Conservation (phyloP, 176 grass and related monocot species). For the Puccinellia tenuiflora region DNA sequence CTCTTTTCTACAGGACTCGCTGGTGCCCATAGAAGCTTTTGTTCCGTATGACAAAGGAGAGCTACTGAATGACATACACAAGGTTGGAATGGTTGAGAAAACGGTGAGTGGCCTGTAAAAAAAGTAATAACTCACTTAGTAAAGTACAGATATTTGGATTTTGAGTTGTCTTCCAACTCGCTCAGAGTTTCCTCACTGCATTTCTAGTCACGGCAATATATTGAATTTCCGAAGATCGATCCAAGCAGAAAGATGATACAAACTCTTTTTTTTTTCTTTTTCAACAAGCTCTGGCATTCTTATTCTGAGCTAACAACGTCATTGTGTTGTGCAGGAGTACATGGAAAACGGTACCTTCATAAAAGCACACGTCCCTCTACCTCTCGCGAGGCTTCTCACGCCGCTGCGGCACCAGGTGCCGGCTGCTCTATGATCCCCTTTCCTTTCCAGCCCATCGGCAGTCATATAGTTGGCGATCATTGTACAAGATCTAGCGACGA, state of each 20-base stretch:
- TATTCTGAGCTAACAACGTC: neutral
- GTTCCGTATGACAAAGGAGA: conserved; percentile 89
- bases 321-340: conserved; percentile 43
- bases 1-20: conserved; percentile 51
- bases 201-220: too few species aligned
- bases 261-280: too few species aligned
- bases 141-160: neutral
- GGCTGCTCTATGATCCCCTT: conserved; percentile 31
- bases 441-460: neutral
- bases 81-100: conserved; percentile 89
- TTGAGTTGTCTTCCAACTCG: neutral
- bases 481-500: conserved; percentile 17
- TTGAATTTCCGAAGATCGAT: neutral
- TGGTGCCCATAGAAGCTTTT: conserved; percentile 91
- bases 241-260: neutral
- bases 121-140: neutral
- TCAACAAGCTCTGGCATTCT: too few species aligned
- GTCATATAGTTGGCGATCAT: neutral
- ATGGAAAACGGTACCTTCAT: conserved; percentile 80
- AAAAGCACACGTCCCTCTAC: conserved; percentile 85
- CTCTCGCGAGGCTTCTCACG: conserved; percentile 77
- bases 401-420: conserved; percentile 75
- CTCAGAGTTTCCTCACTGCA: neutral
- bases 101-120: conserved; percentile 35
- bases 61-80: conserved; percentile 84